phyloP scores from a whole-genome alignment of 1,139 yeast species.

The Zygosaccharomyces pseudobailii region DNA sequence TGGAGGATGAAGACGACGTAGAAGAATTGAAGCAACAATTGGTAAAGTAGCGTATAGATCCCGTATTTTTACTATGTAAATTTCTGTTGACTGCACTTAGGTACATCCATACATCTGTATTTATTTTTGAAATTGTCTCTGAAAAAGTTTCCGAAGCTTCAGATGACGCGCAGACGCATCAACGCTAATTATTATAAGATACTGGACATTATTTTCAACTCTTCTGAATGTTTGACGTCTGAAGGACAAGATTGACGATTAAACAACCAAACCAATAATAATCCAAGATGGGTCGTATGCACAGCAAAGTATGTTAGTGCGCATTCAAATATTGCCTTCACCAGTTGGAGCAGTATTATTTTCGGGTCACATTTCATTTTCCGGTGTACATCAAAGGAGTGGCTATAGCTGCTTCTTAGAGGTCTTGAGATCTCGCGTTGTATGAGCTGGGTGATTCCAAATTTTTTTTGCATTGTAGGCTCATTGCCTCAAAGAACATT shows the following conservation, averaged over 20 bases:
- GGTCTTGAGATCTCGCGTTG: conserved; percentile 17
- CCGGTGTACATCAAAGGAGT: conserved; percentile 30
- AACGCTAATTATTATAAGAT: conserved; percentile 4
- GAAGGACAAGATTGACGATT: too few relatives aligned
- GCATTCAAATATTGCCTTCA: not conserved
- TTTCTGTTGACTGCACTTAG: not conserved
- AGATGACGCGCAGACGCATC: conserved; percentile 4
- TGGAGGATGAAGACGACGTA: conserved; percentile 33
- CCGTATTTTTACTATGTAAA: not conserved
- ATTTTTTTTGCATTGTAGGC: conserved; percentile 10
- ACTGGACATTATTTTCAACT: not conserved
- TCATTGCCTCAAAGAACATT: not conserved
- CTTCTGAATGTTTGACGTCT: too few relatives aligned
- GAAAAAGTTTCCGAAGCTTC: not conserved
- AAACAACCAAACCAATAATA: conserved; percentile 28
- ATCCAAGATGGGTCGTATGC: conserved; percentile 75
- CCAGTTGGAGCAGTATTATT: not conserved
- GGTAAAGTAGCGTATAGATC: conserved; percentile 8
- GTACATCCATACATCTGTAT: conserved; percentile 11
- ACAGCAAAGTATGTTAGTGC: conserved; percentile 60
- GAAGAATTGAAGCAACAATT: conserved; percentile 28
- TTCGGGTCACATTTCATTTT: conserved; percentile 30
- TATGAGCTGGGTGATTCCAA: conserved; percentile 36
- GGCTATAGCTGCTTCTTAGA: conserved; percentile 7
- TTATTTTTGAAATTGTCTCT: not conserved